Evolutionary conservation across 208 protist genomes (phyloP), one percentile per base, ranked within the genome.

Genomic region (Blastocrithidia nonstop): DNA sequence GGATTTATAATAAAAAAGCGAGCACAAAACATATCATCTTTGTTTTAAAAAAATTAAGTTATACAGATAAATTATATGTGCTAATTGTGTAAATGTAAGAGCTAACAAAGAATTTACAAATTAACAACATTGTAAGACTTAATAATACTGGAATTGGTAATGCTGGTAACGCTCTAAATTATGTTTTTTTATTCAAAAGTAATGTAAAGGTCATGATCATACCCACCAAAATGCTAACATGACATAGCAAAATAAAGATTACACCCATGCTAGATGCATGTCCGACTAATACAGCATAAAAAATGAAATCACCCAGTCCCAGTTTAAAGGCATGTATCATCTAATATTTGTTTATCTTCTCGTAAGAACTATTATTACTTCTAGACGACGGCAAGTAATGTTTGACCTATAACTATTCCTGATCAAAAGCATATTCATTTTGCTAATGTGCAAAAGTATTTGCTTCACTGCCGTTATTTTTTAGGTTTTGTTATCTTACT

Each of bases 231-330:
- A 90, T 38, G 29, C 66, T 54, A 7, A 80, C 22, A 4, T 75
- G 45, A 33, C 57, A 77, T 36, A 79, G 75, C n/a, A 61, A 46
- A 58, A 64, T 84, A 29, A 66, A 47, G 15, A 88, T 40, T 32
- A 77, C 66, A 41, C 69, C 55, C 15, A 61, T 72, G 4, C 42
- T 22, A 4, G 64, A 64, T 6, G 79, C 71, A 26, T 57, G 68
- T 15, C 68, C 77, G 16, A 78, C 66, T 27, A 93, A 59, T 15
- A 93, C 42, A 45, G 72, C 71, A 57, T 88, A 93, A 61, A 93
- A 93, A 22, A 88, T 72, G 40, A 93, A 90, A 50, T 93, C 84
- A 8, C 84, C 84, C 7, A 93, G 47, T 3, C 84, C 84, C 0
- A 93, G 61, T 49, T 88, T 74, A 57, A 85, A 4, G 76, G 70